A percentile compares a stretch with the other conserved stretches of the same genome.
These are phyloP conservation scores for Phycomyces blakesleeanus DNA, from an alignment of 192 early-diverging fungal species.

Conservation along the genomic window DNA sequence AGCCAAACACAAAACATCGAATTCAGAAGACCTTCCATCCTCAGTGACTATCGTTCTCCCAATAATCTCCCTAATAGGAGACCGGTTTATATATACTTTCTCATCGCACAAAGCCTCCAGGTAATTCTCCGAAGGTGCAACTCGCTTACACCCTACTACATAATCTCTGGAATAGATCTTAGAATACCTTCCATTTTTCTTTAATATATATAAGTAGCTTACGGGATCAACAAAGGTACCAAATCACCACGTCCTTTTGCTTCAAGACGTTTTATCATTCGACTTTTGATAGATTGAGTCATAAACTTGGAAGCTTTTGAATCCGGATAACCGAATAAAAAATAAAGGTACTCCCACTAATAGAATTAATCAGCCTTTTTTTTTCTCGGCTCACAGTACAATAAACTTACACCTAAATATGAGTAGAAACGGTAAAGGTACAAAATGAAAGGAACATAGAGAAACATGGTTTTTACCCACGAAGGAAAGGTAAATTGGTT, in stretches of 20 bases:
- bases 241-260: conserved; percentile 22
- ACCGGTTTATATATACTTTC: conserved; percentile 37
- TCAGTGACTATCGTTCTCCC: conserved; percentile 31
- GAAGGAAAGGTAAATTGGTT: conserved; percentile 29
- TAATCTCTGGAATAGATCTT: conserved; percentile 18
- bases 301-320: too few species aligned
- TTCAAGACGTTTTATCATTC: not conserved
- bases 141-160: conserved; percentile 48
- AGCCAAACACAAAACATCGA: conserved; percentile 47
- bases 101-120: conserved; percentile 39
- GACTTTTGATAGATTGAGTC: not conserved
- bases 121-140: conserved; percentile 39
- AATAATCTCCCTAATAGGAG: conserved; percentile 33
- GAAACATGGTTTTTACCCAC: conserved; percentile 36
- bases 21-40: conserved; percentile 36
- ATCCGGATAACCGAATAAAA: not conserved
- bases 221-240: conserved; percentile 36
- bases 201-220: too few species aligned
- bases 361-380: not conserved
- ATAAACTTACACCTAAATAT: not conserved
- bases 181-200: too few species aligned
- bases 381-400: not conserved
- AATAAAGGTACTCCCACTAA: not conserved
- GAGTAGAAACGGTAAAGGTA: conserved; percentile 19
- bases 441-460: conserved; percentile 40